Conservation (phyloP, 2,329 filamentous ascomycete species). For the Cryphonectria radicalis region DNA sequence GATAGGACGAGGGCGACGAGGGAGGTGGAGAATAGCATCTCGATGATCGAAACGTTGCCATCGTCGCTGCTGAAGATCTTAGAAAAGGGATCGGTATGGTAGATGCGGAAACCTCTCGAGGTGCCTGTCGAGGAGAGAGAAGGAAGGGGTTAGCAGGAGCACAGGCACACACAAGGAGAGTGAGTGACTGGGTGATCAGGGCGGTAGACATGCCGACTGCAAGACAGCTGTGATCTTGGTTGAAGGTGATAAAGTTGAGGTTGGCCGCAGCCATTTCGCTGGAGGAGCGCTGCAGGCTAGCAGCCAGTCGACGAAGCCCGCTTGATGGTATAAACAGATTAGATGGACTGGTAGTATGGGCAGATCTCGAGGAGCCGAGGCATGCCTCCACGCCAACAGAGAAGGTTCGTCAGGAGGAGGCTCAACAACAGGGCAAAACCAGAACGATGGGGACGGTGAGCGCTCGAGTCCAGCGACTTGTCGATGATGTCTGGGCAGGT, state of each 20-base stretch:
- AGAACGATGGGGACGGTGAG: background rate
- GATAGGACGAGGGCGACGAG: conserved; percentile 92
- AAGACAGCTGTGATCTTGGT: conserved; percentile 97
- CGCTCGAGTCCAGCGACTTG: background rate
- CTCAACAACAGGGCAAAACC: background rate
- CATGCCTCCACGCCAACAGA: background rate
- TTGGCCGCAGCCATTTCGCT: conserved; percentile 66
- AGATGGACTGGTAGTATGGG: background rate
- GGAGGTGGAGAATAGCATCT: conserved; percentile 99
- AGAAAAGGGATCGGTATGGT: conserved; percentile 93
- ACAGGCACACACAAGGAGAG: conserved; percentile 12
- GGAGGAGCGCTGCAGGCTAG: conserved; percentile 8
- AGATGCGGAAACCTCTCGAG: conserved; percentile 92
- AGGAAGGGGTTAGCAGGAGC: conserved; percentile 20
- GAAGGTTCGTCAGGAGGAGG: background rate
- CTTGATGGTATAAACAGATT: conserved; percentile 7
- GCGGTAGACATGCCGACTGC: conserved; percentile 74
- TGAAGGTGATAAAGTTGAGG: conserved; percentile 99
- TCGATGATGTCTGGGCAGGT: background rate
- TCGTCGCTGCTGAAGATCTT: conserved; percentile 95
- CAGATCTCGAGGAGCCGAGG: background rate
- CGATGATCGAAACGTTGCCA: conserved; percentile 91
- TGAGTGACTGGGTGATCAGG: background rate
- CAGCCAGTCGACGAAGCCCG: conserved; percentile 2
- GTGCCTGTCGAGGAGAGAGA: conserved; percentile 63